A percentile compares a stretch with the other conserved stretches of the same genome.
These are phyloP conservation scores for Aspergillus japonicus DNA, from an alignment of 2,329 filamentous ascomycete genomes.

Conservation along the genomic window DNA sequence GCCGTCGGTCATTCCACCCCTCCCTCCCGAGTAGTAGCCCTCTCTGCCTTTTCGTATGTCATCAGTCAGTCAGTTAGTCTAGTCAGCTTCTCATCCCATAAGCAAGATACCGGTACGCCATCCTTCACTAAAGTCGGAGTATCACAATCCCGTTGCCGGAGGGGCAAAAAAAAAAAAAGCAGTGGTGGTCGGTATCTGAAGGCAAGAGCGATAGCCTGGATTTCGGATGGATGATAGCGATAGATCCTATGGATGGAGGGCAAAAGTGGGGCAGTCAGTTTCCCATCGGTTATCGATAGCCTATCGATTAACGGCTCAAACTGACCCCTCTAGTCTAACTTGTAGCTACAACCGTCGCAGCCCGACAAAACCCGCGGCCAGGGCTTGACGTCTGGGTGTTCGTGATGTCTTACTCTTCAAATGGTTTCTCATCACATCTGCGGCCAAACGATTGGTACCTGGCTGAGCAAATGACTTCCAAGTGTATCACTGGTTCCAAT, in stretches of 20 bases:
- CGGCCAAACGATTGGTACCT: constrained; percentile 17
- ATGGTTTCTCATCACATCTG: constrained; percentile 12
- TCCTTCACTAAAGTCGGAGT: no score
- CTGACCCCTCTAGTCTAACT: constrained; percentile 6
- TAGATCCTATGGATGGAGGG: constrained; percentile 1
- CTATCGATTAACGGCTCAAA: constrained; percentile 14
- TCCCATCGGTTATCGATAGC: constrained; percentile 13
- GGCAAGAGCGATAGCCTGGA: not conserved
- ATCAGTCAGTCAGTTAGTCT: not conserved
- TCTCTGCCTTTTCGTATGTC: no score
- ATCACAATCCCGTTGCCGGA: no score
- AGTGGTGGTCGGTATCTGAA: constrained; percentile 6
- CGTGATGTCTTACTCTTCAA: not conserved
- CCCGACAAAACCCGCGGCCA: not conserved
- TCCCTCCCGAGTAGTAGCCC: no score
- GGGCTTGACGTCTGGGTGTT: not conserved
- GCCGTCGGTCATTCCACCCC: not conserved
- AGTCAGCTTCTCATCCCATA: no score
- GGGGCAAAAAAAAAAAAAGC: no score
- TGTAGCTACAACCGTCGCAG: not conserved
- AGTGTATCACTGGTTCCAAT: no score
- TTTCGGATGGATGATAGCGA: not conserved
- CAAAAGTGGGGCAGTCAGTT: constrained; percentile 2
- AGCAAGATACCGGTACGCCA: no score
- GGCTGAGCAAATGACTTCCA: not conserved